Conservation (phyloP, 371 early-diverging fungal species). For the Apophysomyces elegans region DNA sequence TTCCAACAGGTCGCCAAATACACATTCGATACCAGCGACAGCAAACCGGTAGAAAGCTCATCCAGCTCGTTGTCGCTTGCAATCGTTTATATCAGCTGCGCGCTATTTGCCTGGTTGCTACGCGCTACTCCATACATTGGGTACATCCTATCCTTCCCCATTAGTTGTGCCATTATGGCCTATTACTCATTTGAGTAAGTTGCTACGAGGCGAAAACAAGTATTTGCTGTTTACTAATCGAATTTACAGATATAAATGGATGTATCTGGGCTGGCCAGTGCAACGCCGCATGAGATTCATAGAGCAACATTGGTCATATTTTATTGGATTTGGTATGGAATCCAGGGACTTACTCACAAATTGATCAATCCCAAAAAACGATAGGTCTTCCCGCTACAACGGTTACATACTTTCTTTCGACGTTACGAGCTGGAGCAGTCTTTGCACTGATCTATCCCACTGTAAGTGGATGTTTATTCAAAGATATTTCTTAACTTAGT, state of each 20-base stretch:
- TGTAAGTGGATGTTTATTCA: slow-evolving; percentile 30
- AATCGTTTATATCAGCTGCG: slow-evolving; percentile 48
- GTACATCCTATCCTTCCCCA: slow-evolving; percentile 34
- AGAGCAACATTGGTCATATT: slow-evolving; percentile 57
- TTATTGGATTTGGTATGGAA: slow-evolving; percentile 51
- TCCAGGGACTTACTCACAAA: not conserved
- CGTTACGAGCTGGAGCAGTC: slow-evolving; percentile 46
- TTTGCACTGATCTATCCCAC: slow-evolving; percentile 55
- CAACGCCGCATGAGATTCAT: slow-evolving; percentile 48
- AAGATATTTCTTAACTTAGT: too few species aligned
- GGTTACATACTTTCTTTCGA: slow-evolving; percentile 49
- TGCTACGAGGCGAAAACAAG: too few species aligned
- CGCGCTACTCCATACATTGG: slow-evolving; percentile 45
- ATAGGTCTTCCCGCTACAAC: slow-evolving; percentile 43
- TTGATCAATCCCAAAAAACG: not conserved
- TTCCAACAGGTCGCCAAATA: slow-evolving; percentile 42
- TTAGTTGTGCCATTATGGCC: slow-evolving; percentile 48
- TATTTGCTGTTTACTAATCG: not conserved
- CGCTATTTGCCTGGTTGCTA: slow-evolving; percentile 35
- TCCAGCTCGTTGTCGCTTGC: slow-evolving; percentile 35
- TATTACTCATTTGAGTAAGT: slow-evolving; percentile 61
- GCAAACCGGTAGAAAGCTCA: slow-evolving; percentile 20
- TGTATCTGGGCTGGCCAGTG: slow-evolving; percentile 44
- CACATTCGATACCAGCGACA: not conserved
- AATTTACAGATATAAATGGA: slow-evolving; percentile 51